Evolutionary conservation across 2,329 filamentous ascomycete species (phyloP).

Genomic region (Cadophora sp.): DNA sequence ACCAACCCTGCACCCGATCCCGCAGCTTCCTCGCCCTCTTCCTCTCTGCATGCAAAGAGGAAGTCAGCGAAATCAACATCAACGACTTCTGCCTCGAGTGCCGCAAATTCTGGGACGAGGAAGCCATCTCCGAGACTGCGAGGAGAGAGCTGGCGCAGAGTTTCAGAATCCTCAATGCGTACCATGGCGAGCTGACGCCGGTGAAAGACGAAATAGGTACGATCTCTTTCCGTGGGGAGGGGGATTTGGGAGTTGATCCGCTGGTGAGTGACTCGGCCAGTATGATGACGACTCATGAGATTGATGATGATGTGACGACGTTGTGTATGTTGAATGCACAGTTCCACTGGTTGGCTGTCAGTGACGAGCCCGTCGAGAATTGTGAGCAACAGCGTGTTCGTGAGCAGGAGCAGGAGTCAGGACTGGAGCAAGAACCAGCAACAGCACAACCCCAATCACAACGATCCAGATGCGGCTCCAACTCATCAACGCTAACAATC

Average conservation of each 20-base stretch:
- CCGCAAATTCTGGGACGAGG: background rate
- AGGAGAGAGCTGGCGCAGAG: background rate
- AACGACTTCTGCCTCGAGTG: background rate
- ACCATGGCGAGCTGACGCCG: conserved; percentile 8
- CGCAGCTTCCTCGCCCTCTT: background rate
- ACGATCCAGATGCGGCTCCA: background rate
- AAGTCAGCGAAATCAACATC: conserved; percentile 3
- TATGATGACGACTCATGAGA: background rate
- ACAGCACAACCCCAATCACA: background rate
- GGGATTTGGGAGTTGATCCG: background rate
- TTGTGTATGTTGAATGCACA: conserved; percentile 2
- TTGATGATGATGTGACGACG: background rate
- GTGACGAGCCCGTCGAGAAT: background rate
- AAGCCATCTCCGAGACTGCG: background rate
- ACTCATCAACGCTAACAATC: conserved; percentile 1
- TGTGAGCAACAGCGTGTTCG: background rate
- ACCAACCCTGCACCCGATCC: background rate
- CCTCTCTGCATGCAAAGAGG: background rate
- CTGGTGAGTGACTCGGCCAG: background rate
- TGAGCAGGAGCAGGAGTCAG: background rate
- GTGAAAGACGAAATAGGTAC: background rate
- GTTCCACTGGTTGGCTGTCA: background rate
- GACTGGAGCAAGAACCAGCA: background rate
- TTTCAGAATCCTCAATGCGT: conserved; percentile 1
- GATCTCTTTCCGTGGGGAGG: background rate